Evolutionary conservation across 1,139 yeast genomes (phyloP), one percentile per base, ranked within the genome.

Genomic region (Barnettozyma hawaiiensis): DNA sequence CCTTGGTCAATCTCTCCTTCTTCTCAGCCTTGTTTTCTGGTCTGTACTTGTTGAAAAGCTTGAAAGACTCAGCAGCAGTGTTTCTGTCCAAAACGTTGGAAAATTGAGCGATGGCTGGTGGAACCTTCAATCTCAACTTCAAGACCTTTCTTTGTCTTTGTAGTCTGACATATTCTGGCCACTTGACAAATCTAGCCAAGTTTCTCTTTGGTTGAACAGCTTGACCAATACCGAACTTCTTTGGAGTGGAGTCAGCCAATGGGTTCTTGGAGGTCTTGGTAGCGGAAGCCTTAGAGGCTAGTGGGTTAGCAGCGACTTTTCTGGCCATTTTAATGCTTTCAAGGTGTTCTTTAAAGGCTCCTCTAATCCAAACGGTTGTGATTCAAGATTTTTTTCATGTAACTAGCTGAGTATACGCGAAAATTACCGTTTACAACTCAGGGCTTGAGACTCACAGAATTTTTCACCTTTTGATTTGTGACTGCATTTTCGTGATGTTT

Each of bases 121-220:
- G 98, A 66, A 90, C 97, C 84, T 90, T 90, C 68, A 90, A 81
- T 82, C 98, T 89, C 71, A 89, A 70, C 62, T 84, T 76, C 70
- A 90, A 79, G 66, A 90, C 85, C 79, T 90, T 90, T 85, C 83
- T 90, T 78, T 92, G 97, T 81, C 97, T 87, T 76, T 86, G 95
- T 60, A 85, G 77, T 77, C 95, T 87, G 61, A 90, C 95, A 71
- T 89, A 89, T 73, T 84, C 94, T 69, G 97, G 97, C 97, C 97
- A 90, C 75, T 85, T 90, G 66, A 90, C 97, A 69, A 85, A 89
- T 74, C 97, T 86, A 56, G 94, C 75, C 66, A 90, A 81, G 85
- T 90, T 85, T 76, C 94, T 83, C 79, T 83, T 86, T 75, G 96
- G 96, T 72, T 90, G 97, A 59, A 89, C 65, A 57, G 81, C 74